Evolutionary conservation across 2,329 filamentous ascomycete species (phyloP).

Genomic region (Daldinia sp.): DNA sequence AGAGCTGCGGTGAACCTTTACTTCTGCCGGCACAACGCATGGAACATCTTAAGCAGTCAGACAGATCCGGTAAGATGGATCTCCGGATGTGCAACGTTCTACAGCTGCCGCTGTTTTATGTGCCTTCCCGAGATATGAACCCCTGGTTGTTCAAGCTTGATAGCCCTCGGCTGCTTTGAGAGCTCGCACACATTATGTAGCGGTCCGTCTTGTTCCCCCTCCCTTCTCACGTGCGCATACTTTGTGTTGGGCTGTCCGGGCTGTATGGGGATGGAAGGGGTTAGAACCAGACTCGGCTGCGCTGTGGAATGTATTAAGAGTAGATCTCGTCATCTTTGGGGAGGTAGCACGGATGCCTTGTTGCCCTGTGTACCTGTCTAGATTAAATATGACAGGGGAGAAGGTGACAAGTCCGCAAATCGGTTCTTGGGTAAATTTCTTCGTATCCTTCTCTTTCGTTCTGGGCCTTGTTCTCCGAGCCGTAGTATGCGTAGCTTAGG

Average conservation of each 20-base stretch:
- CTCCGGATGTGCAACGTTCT: conserved; percentile 32
- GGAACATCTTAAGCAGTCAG: conserved; percentile 26
- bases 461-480: conserved; percentile 13
- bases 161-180: conserved; percentile 15
- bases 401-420: background rate
- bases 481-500: conserved; percentile 9
- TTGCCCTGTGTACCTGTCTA: background rate
- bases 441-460: conserved; percentile 8
- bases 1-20: conserved; percentile 8
- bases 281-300: conserved; percentile 11
- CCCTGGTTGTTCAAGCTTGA: conserved; percentile 26
- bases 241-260: background rate
- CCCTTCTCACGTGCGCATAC: conserved; percentile 28
- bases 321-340: conserved; percentile 8
- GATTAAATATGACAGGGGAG: background rate
- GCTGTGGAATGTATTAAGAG: background rate
- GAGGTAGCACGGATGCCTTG: background rate
- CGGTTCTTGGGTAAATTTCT: conserved; percentile 15
- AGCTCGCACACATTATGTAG: conserved; percentile 2
- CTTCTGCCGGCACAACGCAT: conserved; percentile 19
- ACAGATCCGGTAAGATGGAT: conserved; percentile 42
- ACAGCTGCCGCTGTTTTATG: conserved; percentile 38
- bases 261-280: background rate
- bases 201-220: conserved; percentile 24
- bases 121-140: conserved; percentile 22